Evolutionary conservation across 1,139 yeast species (phyloP), one percentile per base, ranked within the genome.

Genomic region (Kodamaea arcana): DNA sequence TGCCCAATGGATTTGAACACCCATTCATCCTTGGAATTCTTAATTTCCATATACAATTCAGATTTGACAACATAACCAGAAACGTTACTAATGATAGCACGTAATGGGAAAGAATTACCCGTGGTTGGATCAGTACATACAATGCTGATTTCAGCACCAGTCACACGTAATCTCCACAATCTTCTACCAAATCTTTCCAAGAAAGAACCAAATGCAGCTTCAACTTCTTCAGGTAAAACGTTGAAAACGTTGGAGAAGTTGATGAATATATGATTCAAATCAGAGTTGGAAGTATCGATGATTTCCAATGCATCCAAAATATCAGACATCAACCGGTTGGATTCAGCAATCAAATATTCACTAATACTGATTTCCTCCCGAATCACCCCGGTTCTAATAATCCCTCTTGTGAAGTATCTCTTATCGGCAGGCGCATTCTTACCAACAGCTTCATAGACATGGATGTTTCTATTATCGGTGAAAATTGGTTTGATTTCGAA

Each of bases 51-150:
- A 68, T 90, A 92, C 59, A 92, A 72, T 52, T 94, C 97, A 32
- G 95, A 83, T 64, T 86, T 88, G 44, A 92, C 97, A 45, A 92
- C 98, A 57, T 90, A 94, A 52, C 98, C 98, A 48, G 95, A 84
- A 31, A 92, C 96, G 53, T 92, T 92, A 65, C 84, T 90, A 52
- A 94, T 90, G 64, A 92, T 80, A 31, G 97, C 98, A 61, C 98
- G 83, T 51, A 92, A 76, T 54, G 98, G 97, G 80, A 85, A 86
- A 35, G 95, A 88, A 46, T 78, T 75, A 42, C 96, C 96, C 32
- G 90, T 80, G 38, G 72, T 69, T 37, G 94, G 85, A 58, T 94
- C 97, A 39, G 92, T 83, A 58, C 96, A 88, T 69, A 86, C 88
- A 52, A 92, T 94, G 59, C 98, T 80, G 46, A 92, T 87, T 67